These are phyloP conservation scores for Scedosporium dehoogii DNA, from an alignment of 2,329 filamentous ascomycete genomes.

Conservation along the genomic window DNA sequence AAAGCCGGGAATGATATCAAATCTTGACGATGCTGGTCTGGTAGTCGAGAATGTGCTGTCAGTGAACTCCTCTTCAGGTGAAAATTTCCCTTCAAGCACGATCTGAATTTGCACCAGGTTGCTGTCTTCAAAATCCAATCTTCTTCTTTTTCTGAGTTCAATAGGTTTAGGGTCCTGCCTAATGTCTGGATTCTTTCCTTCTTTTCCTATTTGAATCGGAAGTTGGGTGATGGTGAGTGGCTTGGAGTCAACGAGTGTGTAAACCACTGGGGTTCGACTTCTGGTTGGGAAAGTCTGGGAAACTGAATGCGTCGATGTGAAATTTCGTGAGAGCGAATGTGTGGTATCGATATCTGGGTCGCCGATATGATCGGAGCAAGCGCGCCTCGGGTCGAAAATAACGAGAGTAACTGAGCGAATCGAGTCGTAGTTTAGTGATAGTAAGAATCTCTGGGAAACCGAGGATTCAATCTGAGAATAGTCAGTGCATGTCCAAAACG, in stretches of 20 bases:
- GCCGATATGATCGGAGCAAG: background rate
- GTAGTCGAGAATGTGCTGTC: too few species aligned
- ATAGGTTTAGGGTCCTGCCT: background rate
- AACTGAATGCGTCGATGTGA: too few species aligned
- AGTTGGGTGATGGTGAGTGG: too few species aligned
- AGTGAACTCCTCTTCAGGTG: too few species aligned
- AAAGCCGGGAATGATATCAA: background rate
- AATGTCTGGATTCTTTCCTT: background rate
- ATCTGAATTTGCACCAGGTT: too few species aligned
- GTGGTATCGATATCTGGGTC: background rate
- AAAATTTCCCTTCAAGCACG: too few species aligned
- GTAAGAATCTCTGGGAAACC: background rate
- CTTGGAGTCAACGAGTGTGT: too few species aligned
- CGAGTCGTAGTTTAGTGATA: background rate
- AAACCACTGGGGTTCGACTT: too few species aligned
- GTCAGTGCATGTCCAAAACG: background rate
- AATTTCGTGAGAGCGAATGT: background rate
- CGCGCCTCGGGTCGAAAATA: background rate
- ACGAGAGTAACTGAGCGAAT: background rate
- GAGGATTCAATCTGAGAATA: background rate
- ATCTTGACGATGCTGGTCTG: too few species aligned
- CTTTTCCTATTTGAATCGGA: too few species aligned
- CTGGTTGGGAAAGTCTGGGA: too few species aligned
- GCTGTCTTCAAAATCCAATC: too few species aligned
- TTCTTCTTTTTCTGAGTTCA: background rate